These are phyloP conservation scores for Chaetomiaceae sp. DNA, from an alignment of 2,329 filamentous ascomycete genomes.

Conservation along the genomic window DNA sequence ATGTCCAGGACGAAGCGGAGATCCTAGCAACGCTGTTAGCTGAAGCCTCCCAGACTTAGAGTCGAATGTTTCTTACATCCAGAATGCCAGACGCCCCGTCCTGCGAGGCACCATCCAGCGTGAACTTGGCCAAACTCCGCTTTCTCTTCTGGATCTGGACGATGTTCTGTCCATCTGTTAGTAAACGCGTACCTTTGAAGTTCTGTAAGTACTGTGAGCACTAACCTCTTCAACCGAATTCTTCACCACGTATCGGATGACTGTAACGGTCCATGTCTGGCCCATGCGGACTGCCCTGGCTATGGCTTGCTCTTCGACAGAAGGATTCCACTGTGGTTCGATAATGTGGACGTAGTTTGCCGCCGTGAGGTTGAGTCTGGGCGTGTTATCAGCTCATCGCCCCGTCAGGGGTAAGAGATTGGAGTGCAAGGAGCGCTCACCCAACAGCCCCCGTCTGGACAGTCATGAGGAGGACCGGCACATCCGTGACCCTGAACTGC, in stretches of 20 bases:
- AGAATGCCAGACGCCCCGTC: background rate
- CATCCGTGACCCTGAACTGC: background rate
- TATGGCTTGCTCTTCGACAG: background rate
- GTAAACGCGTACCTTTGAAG: too few relatives aligned
- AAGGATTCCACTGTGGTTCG: background rate
- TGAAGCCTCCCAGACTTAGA: background rate
- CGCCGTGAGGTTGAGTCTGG: background rate
- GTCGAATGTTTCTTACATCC: background rate
- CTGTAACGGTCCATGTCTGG: background rate
- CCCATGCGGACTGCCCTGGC: background rate
- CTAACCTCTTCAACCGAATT: background rate
- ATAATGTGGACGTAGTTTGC: conserved; percentile 1
- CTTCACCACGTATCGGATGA: conserved; percentile 3
- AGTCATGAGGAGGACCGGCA: background rate
- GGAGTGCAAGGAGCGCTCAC: background rate
- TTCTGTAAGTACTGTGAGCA: background rate
- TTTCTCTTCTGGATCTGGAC: background rate
- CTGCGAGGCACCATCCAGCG: background rate
- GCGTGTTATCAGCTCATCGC: background rate
- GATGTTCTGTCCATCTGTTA: background rate
- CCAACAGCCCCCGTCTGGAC: background rate
- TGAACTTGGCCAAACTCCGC: background rate
- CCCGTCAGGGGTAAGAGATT: too few relatives aligned
- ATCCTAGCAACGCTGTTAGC: background rate
- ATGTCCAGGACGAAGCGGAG: background rate